Evolutionary conservation across 805 yeast genomes (phyloP).

Genomic region (Myxozyma udenii): DNA sequence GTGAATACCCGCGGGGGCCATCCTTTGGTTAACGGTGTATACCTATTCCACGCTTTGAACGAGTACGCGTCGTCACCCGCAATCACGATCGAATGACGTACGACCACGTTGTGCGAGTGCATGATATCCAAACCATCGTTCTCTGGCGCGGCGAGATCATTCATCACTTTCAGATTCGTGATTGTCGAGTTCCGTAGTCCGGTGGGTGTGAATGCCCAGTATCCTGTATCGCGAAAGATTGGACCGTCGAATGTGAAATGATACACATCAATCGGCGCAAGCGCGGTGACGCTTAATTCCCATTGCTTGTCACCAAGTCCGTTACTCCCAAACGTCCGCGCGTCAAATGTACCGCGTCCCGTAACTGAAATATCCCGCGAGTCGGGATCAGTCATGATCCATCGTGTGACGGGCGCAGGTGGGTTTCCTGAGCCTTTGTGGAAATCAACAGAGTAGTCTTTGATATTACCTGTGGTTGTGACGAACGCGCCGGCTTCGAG

Average conservation of each 20-base stretch:
- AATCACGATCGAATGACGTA: slow-evolving; percentile 10
- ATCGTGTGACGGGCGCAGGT: slow-evolving; percentile 7
- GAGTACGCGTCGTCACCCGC: slow-evolving; percentile 23
- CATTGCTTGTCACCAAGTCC: not conserved
- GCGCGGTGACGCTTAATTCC: not conserved
- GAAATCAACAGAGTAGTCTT: slow-evolving; percentile 3
- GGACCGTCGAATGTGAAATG: slow-evolving; percentile 14
- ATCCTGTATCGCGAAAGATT: slow-evolving; percentile 14
- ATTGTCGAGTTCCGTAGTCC: slow-evolving; percentile 3
- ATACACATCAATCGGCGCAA: slow-evolving; percentile 12
- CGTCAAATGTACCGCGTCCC: slow-evolving; percentile 23
- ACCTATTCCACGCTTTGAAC: slow-evolving; percentile 15
- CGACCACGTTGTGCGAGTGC: slow-evolving; percentile 11
- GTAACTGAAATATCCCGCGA: slow-evolving; percentile 2
- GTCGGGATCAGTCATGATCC: slow-evolving; percentile 14
- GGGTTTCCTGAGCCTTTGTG: not conserved
- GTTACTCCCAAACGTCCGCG: too few relatives aligned
- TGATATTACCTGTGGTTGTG: not conserved
- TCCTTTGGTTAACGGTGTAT: slow-evolving; percentile 3
- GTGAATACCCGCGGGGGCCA: slow-evolving; percentile 9
- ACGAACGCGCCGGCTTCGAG: slow-evolving; percentile 18
- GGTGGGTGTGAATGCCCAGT: slow-evolving; percentile 18
- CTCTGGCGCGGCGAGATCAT: slow-evolving; percentile 11
- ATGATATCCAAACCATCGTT: slow-evolving; percentile 23
- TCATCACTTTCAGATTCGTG: slow-evolving; percentile 12